These are phyloP conservation scores for Dioscorea alata DNA, from an alignment of 106 monocot genomes.

Conservation along the genomic window DNA sequence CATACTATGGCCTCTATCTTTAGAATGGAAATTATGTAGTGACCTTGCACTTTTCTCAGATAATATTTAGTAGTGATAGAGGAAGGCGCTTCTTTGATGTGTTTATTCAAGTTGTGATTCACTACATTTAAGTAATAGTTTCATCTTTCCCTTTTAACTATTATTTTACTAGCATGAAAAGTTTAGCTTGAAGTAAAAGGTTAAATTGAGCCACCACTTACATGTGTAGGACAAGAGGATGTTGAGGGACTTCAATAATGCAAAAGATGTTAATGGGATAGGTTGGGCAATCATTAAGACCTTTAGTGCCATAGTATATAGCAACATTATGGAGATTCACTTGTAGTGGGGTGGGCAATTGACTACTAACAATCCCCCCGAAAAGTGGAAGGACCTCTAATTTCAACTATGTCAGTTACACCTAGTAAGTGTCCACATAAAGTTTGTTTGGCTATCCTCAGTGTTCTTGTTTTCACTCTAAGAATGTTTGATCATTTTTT, in stretches of 20 bases:
- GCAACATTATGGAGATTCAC: conserved; percentile 35
- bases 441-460: neutral
- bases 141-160: no score
- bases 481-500: no score
- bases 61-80: conserved; percentile 50
- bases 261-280: conserved; percentile 44
- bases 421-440: conserved; percentile 20
- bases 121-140: no score
- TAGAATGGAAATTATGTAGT: conserved; percentile 60
- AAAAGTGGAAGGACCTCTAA: conserved; percentile 53
- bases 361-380: conserved; percentile 33
- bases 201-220: no score
- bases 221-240: conserved; percentile 45
- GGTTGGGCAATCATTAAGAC: conserved; percentile 25
- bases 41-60: conserved; percentile 65
- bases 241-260: conserved; percentile 47
- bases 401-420: conserved; percentile 56
- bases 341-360: conserved; percentile 55
- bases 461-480: neutral
- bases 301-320: conserved; percentile 22
- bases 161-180: no score
- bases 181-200: no score
- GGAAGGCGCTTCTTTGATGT: no score
- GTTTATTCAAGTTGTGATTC: no score
- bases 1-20: conserved; percentile 69